phyloP scores from a whole-genome alignment of 768 basidiomycete genomes.

The Symmetrospora coprosmae region DNA sequence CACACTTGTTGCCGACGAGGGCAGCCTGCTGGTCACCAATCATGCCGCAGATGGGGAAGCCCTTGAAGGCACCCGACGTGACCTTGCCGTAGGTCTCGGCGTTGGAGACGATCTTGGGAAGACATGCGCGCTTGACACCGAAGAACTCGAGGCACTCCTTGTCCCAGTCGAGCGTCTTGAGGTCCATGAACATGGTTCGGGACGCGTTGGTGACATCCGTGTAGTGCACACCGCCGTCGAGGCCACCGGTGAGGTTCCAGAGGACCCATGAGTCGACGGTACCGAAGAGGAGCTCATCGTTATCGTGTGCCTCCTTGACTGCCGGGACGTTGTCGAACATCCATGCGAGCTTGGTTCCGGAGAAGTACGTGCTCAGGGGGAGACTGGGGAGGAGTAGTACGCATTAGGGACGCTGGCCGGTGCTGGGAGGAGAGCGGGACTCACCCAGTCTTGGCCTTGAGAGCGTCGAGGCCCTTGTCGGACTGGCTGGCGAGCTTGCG shows the following conservation, averaged over 20 bases:
- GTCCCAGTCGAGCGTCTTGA: slow-evolving; percentile 69
- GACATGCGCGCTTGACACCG: slow-evolving; percentile 55
- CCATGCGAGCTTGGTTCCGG: slow-evolving; percentile 93
- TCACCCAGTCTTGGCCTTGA: slow-evolving; percentile 43
- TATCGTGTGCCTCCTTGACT: slow-evolving; percentile 61
- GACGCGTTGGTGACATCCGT: slow-evolving; percentile 92
- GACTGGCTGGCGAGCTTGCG: slow-evolving; percentile 65
- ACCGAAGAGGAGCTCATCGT: slow-evolving; percentile 72
- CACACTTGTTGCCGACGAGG: slow-evolving; percentile 86
- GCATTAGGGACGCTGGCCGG: no score
- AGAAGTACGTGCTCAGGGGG: no score
- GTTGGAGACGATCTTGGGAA: slow-evolving; percentile 76
- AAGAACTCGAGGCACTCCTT: slow-evolving; percentile 71
- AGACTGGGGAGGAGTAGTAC: no score
- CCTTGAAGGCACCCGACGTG: slow-evolving; percentile 38
- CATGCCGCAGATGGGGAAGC: slow-evolving; percentile 73
- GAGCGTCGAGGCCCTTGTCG: slow-evolving; percentile 49
- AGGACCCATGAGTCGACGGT: slow-evolving; percentile 95
- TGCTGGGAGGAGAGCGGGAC: slow-evolving; percentile 45
- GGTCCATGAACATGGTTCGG: slow-evolving; percentile 77
- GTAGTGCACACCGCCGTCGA: slow-evolving; percentile 55
- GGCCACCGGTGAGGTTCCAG: slow-evolving; percentile 58
- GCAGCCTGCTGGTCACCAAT: slow-evolving; percentile 96
- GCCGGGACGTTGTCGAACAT: slow-evolving; percentile 75
- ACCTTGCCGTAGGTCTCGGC: slow-evolving; percentile 82